phyloP scores from a whole-genome alignment of 2,329 filamentous ascomycete species.

The Ophiostoma australiae region DNA sequence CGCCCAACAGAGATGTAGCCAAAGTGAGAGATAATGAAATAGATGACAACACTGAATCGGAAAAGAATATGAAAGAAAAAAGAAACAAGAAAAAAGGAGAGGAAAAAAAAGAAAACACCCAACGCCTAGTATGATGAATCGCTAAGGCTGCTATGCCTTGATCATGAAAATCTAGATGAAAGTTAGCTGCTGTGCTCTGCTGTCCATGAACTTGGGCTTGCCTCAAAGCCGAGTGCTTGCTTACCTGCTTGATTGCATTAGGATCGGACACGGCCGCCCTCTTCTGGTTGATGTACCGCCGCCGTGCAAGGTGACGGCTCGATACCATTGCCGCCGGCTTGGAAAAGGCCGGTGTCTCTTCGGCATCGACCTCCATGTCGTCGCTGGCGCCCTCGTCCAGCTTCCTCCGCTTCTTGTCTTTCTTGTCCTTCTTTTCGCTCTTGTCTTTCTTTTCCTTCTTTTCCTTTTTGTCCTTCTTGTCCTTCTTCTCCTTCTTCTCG shows the following conservation, averaged over 20 bases:
- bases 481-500: conserved; percentile 31
- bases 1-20: not conserved
- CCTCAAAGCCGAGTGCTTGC: conserved; percentile 23
- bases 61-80: not conserved
- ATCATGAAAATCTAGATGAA: conserved; percentile 28
- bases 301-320: conserved; percentile 67
- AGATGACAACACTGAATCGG: not conserved
- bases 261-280: conserved; percentile 74
- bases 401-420: conserved; percentile 30
- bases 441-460: conserved; percentile 41
- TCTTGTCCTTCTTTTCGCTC: conserved; percentile 30
- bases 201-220: not conserved
- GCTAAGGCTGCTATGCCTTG: conserved; percentile 23
- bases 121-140: not conserved
- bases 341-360: conserved; percentile 39
- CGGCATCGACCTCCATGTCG: conserved; percentile 32
- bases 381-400: conserved; percentile 37
- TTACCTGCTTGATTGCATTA: conserved; percentile 79
- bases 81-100: not conserved
- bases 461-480: conserved; percentile 29
- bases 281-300: conserved; percentile 85
- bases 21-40: not conserved
- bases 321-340: conserved; percentile 35
- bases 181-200: conserved; percentile 13
- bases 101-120: too few relatives aligned